Base-by-base conservation (phyloP, 2,329 filamentous ascomycete species). In the Neophaeococcomyces aloes region DNA sequence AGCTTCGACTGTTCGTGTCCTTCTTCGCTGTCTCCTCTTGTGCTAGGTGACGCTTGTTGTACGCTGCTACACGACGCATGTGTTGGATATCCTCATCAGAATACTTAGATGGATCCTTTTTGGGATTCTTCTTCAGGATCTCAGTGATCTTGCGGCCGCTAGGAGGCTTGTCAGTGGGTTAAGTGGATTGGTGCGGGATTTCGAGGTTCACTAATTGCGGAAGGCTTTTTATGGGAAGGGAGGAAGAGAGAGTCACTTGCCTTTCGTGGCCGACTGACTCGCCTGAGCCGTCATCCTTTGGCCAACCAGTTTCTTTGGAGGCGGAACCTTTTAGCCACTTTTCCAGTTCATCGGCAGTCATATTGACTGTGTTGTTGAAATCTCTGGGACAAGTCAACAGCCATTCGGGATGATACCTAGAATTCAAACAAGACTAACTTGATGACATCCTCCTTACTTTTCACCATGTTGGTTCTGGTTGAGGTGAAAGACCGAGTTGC, bases 351-450 rank as follows among this genome's bases (percentile, higher is more conserved):
- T 66, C 59, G 1, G 76, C 65, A 8, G 67, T 71, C 78, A 83
- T 81, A 59, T 82, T 82, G 58, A 82, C 76, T 36, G 80, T 61
- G 30, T 75, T 68, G 48, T 81, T 80, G 66, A 81, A 83, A 56
- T 82, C 77, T 38, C 71, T 69, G 49, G 62, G 6, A 6, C 14
- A 29, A 30, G 13, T 41, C 19, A 44, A 32, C 10, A 37, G 6
- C n/a, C 19, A 10, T 21, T n/a, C n/a, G n/a, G n/a, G n/a, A n/a
- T n/a, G n/a, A n/a, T n/a, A n/a, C n/a, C n/a, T n/a, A n/a, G n/a
- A n/a, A n/a, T n/a, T 17, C n/a, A 15, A 27, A 29, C 27, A 18
- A 14, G 21, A 45, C 56, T 50, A 50, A 70, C 69, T 67, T 51
- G 51, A 74, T 71, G 38, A 74, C 68, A 33, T 68, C 72, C 29